Evolutionary conservation across 164 flowering plant species (phyloP), one percentile per base, ranked within the genome.

Genomic region (Echeveria elegans): DNA sequence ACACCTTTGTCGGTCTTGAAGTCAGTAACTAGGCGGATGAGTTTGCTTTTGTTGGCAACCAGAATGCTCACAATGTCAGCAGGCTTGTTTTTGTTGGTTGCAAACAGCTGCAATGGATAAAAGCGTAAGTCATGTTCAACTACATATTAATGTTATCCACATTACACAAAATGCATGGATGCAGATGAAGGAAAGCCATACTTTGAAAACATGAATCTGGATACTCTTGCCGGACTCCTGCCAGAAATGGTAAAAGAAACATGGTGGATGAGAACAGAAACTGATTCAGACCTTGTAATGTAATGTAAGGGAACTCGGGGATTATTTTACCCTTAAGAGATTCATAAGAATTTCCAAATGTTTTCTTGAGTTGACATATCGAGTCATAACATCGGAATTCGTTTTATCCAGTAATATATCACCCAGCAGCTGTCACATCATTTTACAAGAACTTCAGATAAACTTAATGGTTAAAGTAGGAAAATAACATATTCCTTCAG

Each of bases 191-290:
- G 1, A 41, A 43, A 6, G 16, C 5, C n/a, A 36, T 68, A 94
- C 98, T 95, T 93, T 93, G 77, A 93, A 93, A 68, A 93, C 95
- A 80, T 90, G 98, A 78, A 87, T 62, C 72, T 88, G 95, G 65
- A 94, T 94, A 71, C 79, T 82, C 85, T 86, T 94, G 82, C 88
- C 88, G 43, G 95, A 70, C 61, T 91, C 96, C 97, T 94, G 88
- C 64, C 75, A 66, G 70, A 21, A 60, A 34, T n/a, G n/a, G n/a
- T n/a, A 63, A n/a, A 52, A 16, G 11, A 14, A 21, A 31, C 21
- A 63, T 11, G n/a, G n/a, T 37, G 21, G 66, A 63, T 12, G 18
- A 63, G 29, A 8, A 63, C 65, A n/a, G n/a, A 29, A 40, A 36
- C 45, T 21, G 1, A 24, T 4, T 1, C 29, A 37, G 34, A 63